Conservation (phyloP, 441 rosid genomes). For the Populus tomentosa region DNA sequence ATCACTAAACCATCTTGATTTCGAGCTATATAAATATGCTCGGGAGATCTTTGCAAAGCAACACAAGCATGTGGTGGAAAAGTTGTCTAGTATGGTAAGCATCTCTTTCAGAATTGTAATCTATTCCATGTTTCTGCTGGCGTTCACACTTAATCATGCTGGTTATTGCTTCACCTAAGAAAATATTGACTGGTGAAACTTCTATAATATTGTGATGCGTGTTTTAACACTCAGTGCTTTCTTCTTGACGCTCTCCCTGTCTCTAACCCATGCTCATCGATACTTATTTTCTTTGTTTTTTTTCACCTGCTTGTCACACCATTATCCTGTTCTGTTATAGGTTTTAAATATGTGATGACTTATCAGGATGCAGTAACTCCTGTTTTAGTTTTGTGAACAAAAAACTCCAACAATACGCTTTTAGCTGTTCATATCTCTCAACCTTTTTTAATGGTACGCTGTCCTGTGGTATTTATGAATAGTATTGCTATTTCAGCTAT, state of each 20-base stretch:
- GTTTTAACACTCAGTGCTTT: not conserved
- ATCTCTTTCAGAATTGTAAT: not conserved
- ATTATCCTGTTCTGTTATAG: too few species aligned
- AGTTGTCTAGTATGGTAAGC: constrained; percentile 38
- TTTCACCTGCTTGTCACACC: too few species aligned
- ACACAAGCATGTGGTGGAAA: constrained; percentile 30
- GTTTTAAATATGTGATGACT: too few species aligned
- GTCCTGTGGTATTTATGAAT: not conserved
- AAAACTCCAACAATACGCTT: too few species aligned
- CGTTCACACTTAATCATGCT: not conserved
- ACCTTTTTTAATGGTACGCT: too few species aligned
- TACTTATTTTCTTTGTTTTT: too few species aligned
- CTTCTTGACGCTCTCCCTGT: not conserved
- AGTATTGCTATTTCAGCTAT: too few species aligned
- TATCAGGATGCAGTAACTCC: too few species aligned
- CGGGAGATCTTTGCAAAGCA: constrained; percentile 61
- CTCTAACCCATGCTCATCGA: not conserved
- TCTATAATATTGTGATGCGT: not conserved
- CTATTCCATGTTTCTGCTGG: not conserved
- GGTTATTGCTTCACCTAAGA: not conserved
- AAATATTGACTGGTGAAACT: not conserved
- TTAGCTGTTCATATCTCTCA: too few species aligned
- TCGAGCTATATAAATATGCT: constrained; percentile 82
- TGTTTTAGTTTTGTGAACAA: too few species aligned
- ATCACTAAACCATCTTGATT: constrained; percentile 69